Base-by-base conservation (phyloP, 805 yeast genomes). In the Starmerella bombi region DNA sequence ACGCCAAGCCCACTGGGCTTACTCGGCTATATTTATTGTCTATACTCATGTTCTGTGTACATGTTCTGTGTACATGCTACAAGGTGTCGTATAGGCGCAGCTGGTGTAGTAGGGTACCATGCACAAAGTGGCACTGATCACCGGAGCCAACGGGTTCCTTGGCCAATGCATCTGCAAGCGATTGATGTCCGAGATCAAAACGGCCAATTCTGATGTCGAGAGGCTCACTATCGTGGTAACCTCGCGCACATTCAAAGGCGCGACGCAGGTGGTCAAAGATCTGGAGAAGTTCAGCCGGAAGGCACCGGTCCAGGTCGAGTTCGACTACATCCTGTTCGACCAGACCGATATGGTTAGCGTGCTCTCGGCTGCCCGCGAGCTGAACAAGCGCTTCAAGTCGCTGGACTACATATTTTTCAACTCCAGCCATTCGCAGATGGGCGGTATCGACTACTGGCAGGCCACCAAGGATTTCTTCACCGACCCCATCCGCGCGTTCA, bases 311-410 rank as follows among this genome's bases (percentile, higher is more conserved):
- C 63, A 67, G 22, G 68, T 85, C 5, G 93, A 83, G 54, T 88
- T 78, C 54, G 98, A 91, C 61, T 91, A 91, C 52, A 55, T 86
- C 2, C 63, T 91, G 36, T 75, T 91, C n/a, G 97, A 91, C 57
- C 85, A 88, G 58, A 71, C 86, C 10, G 74, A 81, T 53, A 84
- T 86, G 94, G 78, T 83, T 8, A 81, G 94, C 1, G 72, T 86
- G 12, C 62, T 82, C 22, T 69, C 71, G 21, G 94, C 93, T 0
- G 72, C 73, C 41, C 69, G 77, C 50, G 94, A 84, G 41, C 59
- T 91, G 45, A 60, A 62, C 45, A 71, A 74, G 50, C 71, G 74
- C 45, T 86, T 78, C 62, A 54, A 59, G 5, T 71, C 74, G 33
- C 69, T 91, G 27, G 86, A 91, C 59, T 84, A 77, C 56, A 59